Conservation (phyloP, 495 filamentous ascomycete genomes). For the Pseudomonodictys pantanalensis region DNA sequence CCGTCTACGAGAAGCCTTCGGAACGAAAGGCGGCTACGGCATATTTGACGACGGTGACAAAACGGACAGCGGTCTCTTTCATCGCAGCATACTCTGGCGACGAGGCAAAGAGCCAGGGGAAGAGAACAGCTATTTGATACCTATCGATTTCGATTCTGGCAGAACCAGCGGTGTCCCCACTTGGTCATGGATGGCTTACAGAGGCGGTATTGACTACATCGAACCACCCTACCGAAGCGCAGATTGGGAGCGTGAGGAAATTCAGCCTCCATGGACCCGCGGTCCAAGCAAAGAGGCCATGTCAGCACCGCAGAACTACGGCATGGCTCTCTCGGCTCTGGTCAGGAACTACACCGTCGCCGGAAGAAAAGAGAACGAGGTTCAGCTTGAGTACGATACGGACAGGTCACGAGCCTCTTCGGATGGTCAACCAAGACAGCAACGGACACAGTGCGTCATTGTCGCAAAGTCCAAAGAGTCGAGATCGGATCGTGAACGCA, state of each 20-base stretch:
- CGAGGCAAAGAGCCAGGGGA: background rate
- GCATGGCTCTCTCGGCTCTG: background rate
- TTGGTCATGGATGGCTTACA: conserved; percentile 23
- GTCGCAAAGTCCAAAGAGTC: background rate
- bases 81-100: conserved; percentile 14
- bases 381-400: background rate
- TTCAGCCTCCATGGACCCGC: background rate
- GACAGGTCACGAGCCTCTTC: background rate
- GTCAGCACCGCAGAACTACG: background rate
- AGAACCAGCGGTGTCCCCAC: background rate
- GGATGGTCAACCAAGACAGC: background rate
- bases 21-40: conserved; percentile 17
- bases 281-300: background rate
- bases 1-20: conserved; percentile 29
- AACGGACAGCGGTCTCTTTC: background rate
- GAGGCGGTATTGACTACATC: conserved; percentile 11
- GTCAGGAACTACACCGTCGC: conserved; percentile 1
- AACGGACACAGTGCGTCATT: background rate
- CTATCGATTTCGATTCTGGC: background rate
- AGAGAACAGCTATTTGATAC: background rate
- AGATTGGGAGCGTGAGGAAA: background rate
- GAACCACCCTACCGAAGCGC: background rate
- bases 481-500: background rate
- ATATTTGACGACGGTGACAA: conserved; percentile 7
- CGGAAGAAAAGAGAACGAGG: conserved; percentile 2